phyloP scores from a whole-genome alignment of 768 basidiomycete species.

The Antrodiella citrinella region DNA sequence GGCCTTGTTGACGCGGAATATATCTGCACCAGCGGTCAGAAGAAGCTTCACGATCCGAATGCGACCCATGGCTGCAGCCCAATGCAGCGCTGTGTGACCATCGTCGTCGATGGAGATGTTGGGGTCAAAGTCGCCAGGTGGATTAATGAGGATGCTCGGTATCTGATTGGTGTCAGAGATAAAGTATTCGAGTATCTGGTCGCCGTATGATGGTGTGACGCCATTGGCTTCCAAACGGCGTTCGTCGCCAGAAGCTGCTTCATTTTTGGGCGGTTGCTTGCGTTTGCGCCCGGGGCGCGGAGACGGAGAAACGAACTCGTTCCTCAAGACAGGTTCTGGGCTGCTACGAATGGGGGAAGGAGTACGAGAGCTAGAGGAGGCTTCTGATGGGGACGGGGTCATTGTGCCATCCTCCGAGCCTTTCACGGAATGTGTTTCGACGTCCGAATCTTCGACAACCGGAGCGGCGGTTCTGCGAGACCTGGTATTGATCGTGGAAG shows the following conservation, averaged over 20 bases:
- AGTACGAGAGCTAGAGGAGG: conserved; percentile 83
- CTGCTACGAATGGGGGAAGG: conserved; percentile 79
- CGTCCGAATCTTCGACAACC: conserved; percentile 47
- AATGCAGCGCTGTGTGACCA: conserved; percentile 93
- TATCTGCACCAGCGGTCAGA: conserved; percentile 89
- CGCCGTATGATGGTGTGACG: conserved; percentile 74
- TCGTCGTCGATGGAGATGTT: conserved; percentile 98
- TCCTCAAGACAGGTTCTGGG: conserved; percentile 36
- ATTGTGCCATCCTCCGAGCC: conserved; percentile 84
- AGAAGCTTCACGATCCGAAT: conserved; percentile 92
- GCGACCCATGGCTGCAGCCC: conserved; percentile 99
- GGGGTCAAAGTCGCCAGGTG: conserved; percentile 87
- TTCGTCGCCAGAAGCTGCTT: conserved; percentile 29
- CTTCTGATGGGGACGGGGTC: conserved; percentile 84
- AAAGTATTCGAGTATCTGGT: conserved; percentile 97
- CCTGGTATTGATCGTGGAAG: conserved; percentile 41
- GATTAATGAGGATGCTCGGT: conserved; percentile 78
- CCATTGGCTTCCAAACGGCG: conserved; percentile 30
- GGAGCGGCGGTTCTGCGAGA: conserved; percentile 46
- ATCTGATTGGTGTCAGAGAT: conserved; percentile 94
- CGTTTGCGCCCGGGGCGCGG: conserved; percentile 36
- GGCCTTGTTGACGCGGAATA: conserved; percentile 92
- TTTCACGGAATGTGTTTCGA: conserved; percentile 54
- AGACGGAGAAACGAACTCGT: conserved; percentile 27
- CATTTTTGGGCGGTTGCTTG: conserved; percentile 31